Percentiles rank a stretch among this genome's conserved stretches.
These are phyloP conservation scores for Boechera divaricarpa DNA, from an alignment of 345 rosid genomes.

Conservation along the genomic window DNA sequence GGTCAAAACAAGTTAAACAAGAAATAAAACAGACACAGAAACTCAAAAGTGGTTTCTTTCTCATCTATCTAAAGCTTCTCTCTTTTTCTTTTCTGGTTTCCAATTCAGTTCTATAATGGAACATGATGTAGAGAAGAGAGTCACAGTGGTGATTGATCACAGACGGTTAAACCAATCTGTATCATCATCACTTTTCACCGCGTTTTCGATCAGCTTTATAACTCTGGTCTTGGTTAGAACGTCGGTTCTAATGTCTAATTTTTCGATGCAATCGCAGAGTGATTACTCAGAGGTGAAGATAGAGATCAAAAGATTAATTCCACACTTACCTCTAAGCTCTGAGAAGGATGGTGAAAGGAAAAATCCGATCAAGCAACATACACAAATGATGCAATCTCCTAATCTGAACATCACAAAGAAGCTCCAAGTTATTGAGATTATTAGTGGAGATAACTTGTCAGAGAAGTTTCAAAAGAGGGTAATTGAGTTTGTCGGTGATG, in stretches of 20 bases:
- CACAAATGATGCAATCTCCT: not conserved
- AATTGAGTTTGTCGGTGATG: constrained; percentile 49
- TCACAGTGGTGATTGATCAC: constrained; percentile 6
- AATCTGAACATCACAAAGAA: constrained; percentile 47
- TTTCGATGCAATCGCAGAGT: constrained; percentile 36
- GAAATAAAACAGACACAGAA: constrained; percentile 12
- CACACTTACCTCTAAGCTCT: constrained; percentile 36
- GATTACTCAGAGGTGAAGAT: constrained; percentile 37
- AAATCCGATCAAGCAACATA: constrained; percentile 6
- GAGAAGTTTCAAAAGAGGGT: constrained; percentile 55
- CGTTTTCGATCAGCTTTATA: constrained; percentile 23
- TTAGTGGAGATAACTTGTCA: constrained; percentile 53
- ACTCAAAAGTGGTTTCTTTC: constrained; percentile 16
- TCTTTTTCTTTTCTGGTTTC: not conserved
- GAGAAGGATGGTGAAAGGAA: constrained; percentile 36
- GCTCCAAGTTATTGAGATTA: constrained; percentile 47
- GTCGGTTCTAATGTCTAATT: constrained; percentile 28
- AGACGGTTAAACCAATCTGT: constrained; percentile 35
- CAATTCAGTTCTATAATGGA: constrained; percentile 11
- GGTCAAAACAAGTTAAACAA: constrained; percentile 30
- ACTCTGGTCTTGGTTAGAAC: constrained; percentile 33
- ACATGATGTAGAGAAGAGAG: constrained; percentile 32
- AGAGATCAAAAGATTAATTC: constrained; percentile 36
- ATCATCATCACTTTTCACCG: constrained; percentile 35
- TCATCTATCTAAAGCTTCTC: not conserved